A percentile compares a stretch with the other conserved stretches of the same genome.
Evolutionary conservation across 2,329 filamentous ascomycete genomes (phyloP).

Genomic region (Hymenoscyphus repandus): DNA sequence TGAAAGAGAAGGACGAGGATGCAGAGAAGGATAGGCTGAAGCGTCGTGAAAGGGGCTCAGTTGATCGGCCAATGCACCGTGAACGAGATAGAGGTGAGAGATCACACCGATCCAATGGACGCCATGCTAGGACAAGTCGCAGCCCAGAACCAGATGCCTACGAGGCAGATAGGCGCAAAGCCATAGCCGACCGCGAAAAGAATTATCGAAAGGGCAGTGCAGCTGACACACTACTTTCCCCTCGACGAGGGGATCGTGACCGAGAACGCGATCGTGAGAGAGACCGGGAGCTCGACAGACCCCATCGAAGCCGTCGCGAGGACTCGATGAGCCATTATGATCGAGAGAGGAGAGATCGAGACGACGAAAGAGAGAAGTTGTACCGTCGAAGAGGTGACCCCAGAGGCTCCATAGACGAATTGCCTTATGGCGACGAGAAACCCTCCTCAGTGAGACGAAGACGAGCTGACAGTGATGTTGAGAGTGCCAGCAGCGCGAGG

Average conservation of each 20-base stretch:
- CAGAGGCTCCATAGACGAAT: conserved; percentile 73
- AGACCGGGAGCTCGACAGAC: conserved; percentile 34
- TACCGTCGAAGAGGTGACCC: conserved; percentile 79
- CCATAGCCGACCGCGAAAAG: conserved; percentile 88
- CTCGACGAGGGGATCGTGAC: conserved; percentile 28
- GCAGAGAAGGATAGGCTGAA: conserved; percentile 60
- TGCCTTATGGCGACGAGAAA: conserved; percentile 81
- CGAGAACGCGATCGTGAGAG: conserved; percentile 29
- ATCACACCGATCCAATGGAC: conserved; percentile 54
- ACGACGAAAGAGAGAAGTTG: conserved; percentile 82
- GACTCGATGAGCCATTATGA: conserved; percentile 68
- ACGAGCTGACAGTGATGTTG: conserved; percentile 72
- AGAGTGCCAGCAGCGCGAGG: conserved; percentile 51
- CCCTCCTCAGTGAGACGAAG: conserved; percentile 64
- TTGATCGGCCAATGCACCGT: conserved; percentile 35
- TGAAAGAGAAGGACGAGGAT: conserved; percentile 89
- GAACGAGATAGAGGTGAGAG: conserved; percentile 57
- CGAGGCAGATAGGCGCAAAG: conserved; percentile 89
- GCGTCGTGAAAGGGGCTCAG: conserved; percentile 52
- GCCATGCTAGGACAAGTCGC: conserved; percentile 63
- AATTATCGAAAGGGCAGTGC: conserved; percentile 79
- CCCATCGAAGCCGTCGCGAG: conserved; percentile 50
- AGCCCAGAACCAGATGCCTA: conserved; percentile 92
- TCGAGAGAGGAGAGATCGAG: conserved; percentile 78
- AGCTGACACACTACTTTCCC: conserved; percentile 56